Base-by-base conservation (phyloP, 2,329 filamentous ascomycete species). In the Didymella pinodella region DNA sequence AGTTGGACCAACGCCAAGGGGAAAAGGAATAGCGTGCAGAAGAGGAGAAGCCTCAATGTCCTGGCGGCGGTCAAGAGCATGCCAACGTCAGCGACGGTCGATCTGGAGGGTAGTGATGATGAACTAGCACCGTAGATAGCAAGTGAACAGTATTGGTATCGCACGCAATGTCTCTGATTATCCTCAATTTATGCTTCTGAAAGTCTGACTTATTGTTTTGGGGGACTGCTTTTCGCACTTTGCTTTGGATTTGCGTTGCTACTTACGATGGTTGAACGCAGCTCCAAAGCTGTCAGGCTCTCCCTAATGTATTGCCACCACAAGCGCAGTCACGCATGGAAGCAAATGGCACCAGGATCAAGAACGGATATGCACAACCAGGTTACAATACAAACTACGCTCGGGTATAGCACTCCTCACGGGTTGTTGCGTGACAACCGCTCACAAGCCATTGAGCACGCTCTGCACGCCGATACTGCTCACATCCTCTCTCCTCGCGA, bases 401-500 rank as follows among this genome's bases (percentile, higher is more conserved):
- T 49, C n/a, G 45, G 40, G 40, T 34, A 41, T 34, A 32, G 20
- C 26, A 29, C 25, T 31, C 26, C 11, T 16, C 14, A 28, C 4
- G 2, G 31, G 18, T 49, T 18, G 8, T 38, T 22, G 48, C 22
- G 29, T 18, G 26, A n/a, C 2, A 12, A 16, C 8, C n/a, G 14
- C 26, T 34, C 60, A 70, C 61, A 70, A 57, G 7, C 66, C 84
- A 67, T 88, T 88, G 71, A 97, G 80, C 49, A 95, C 90, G 73
- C 89, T 88, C 80, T 96, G 93, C 68, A 97, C 90, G 0, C 91
- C 93, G 22, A 89, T 85, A 64, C 86, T 93, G 61, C 87, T 86
- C 28, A 88, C 90, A 79, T 98, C 94, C 74, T 97, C 94, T 61
- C 94, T 85, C 78, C 87, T 89, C 75, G 91, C 84, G 59, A 98